A percentile compares a stretch with the other conserved stretches of the same genome.
Evolutionary conservation across 1,139 yeast species (phyloP).

Genomic region (Geotrichum restrictum): DNA sequence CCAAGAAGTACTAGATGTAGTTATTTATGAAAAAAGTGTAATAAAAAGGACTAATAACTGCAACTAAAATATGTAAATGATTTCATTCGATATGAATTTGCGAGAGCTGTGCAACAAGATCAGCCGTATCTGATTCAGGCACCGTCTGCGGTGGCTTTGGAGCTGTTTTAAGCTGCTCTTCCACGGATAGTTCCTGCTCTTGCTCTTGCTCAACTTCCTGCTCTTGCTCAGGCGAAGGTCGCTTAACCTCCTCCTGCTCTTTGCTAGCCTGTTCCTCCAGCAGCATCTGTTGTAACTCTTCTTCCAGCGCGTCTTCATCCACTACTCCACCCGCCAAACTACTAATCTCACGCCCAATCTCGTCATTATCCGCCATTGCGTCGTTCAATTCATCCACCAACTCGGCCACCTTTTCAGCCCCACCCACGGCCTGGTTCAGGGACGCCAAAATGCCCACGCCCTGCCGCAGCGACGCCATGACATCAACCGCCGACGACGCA

Average conservation of each 20-base stretch:
- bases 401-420: constrained; percentile 38
- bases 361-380: constrained; percentile 36
- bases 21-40: constrained; percentile 1
- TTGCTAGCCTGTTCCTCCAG: constrained; percentile 22
- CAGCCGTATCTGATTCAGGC: constrained; percentile 1
- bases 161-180: constrained; percentile 8
- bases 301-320: constrained; percentile 35
- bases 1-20: constrained; percentile 20
- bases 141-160: constrained; percentile 7
- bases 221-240: no score
- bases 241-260: neutral
- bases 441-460: constrained; percentile 33
- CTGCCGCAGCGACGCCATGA: constrained; percentile 34
- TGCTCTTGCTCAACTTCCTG: no score
- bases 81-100: constrained; percentile 8
- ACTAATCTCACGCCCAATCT: constrained; percentile 33
- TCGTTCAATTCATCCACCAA: constrained; percentile 38
- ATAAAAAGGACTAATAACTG: neutral
- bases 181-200: no score
- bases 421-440: constrained; percentile 37
- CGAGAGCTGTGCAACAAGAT: constrained; percentile 9
- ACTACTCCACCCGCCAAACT: constrained; percentile 25
- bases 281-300: constrained; percentile 30
- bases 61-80: no score
- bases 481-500: constrained; percentile 30